Percentiles rank a stretch among this genome's conserved stretches.
Conservation (phyloP, 2,329 filamentous ascomycete species). For the Chaetothyriales sp. region DNA sequence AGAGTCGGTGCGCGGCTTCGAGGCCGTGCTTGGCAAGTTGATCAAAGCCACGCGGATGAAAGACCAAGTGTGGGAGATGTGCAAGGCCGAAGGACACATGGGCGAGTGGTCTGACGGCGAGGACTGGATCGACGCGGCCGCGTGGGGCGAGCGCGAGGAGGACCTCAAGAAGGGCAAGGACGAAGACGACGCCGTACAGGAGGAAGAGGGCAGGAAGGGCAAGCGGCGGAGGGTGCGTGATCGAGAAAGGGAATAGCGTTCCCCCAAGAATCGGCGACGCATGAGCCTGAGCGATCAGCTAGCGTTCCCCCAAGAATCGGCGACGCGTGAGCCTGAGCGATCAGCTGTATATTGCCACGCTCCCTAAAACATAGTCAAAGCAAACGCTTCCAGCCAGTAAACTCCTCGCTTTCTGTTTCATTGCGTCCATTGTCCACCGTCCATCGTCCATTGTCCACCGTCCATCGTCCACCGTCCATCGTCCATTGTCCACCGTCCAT, state of each 20-base stretch:
- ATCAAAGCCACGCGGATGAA: constrained; percentile 47
- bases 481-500: too few species aligned
- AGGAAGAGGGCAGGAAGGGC: constrained; percentile 15
- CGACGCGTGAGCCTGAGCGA: not conserved
- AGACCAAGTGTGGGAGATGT: constrained; percentile 45
- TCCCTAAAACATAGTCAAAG: not conserved
- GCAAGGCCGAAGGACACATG: constrained; percentile 49
- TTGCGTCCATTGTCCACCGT: not conserved
- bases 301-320: not conserved
- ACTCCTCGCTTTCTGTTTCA: not conserved
- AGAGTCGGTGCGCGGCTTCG: constrained; percentile 45
- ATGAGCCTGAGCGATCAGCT: not conserved
- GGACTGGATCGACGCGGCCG: constrained; percentile 52
- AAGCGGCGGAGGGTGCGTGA: constrained; percentile 9
- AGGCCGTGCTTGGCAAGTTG: constrained; percentile 42
- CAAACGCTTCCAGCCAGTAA: not conserved
- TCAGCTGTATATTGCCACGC: not conserved
- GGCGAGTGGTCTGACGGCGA: constrained; percentile 55
- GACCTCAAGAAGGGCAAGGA: constrained; percentile 48
- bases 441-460: too few species aligned
- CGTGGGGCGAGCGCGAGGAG: constrained; percentile 43
- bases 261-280: not conserved
- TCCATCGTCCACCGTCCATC: not conserved
- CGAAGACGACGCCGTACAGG: constrained; percentile 41
- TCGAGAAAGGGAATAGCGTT: not conserved